Base-by-base conservation (phyloP, 805 yeast species). In the Yamadazyma scolyti region DNA sequence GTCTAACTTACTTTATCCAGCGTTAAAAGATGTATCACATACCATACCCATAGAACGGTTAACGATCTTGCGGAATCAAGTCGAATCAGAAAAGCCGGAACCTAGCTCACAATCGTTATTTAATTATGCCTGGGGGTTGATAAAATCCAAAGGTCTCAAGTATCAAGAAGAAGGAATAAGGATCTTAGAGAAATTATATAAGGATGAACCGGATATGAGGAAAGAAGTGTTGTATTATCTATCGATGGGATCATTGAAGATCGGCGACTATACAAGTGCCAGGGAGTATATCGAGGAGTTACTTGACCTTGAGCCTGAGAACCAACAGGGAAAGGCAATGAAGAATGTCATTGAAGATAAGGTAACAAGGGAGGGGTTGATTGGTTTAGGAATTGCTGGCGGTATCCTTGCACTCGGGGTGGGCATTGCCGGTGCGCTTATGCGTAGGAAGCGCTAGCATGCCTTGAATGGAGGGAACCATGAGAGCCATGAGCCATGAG, bases 71-170 rank as follows among this genome's bases (percentile, higher is more conserved):
- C 79, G 76, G 41, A 73, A 78, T 44, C 96, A 87, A 48, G 87
- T 85, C 23, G 74, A 77, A 16, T 67, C 81, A 1, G 97, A 93
- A 53, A 79, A 83, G 19, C 95, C 93, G 4, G 65, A 72, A 23
- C 88, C 86, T 0, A 71, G 89, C 0, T 71, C 84, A 0, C 97
- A 88, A 55, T 81, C 96, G 2, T 75, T 79, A 36, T 93, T 93
- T 71, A 93, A 94, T 58, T 85, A 84, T 47, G 95, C 97, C 0
- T 93, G 99, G 98, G 98, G 94, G 3, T 65, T 93, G 30, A 75
- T 94, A 40, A 89, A 87, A 54, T 79, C 95, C 2, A 52, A 57
- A 30, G 67, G 70, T 29, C 65, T 68, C 14, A 70, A 66, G 23
- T 82, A 84, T 39, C 94, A 85, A 50, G 71, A 82, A 45, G 68